A percentile compares a stretch with the other conserved stretches of the same genome.
phyloP scores from a whole-genome alignment of 1,284 basidiomycete species.

The Apiotrichum montevideense region DNA sequence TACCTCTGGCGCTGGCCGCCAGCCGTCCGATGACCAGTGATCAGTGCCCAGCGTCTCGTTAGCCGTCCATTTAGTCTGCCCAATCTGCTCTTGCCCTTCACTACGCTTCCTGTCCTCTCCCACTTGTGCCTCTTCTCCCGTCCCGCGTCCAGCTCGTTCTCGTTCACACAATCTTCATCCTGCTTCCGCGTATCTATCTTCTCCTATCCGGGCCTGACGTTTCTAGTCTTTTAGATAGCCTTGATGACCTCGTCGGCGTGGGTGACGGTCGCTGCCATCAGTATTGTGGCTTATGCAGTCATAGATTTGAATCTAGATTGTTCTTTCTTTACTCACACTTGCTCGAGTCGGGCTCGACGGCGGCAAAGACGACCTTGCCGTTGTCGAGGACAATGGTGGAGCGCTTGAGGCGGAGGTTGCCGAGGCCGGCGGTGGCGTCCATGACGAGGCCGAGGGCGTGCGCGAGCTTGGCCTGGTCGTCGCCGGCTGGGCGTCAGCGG shows the following conservation, averaged over 20 bases:
- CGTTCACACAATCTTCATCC: too few relatives aligned
- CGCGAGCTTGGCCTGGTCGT: constrained; percentile 59
- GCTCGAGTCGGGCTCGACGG: constrained; percentile 57
- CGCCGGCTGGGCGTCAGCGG: constrained; percentile 50
- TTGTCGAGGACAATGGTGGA: constrained; percentile 48
- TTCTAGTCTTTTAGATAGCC: constrained; percentile 38
- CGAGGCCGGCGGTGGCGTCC: constrained; percentile 59
- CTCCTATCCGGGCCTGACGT: too few relatives aligned
- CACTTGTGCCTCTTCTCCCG: too few relatives aligned
- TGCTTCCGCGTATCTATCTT: too few relatives aligned
- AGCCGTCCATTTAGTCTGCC: too few relatives aligned
- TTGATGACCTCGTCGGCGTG: constrained; percentile 57
- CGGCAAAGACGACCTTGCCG: constrained; percentile 54
- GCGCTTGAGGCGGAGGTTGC: constrained; percentile 62
- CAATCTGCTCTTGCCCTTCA: too few relatives aligned
- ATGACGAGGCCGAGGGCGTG: constrained; percentile 59
- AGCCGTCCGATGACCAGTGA: too few relatives aligned
- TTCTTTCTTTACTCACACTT: constrained; percentile 47
- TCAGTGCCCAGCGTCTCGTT: too few relatives aligned
- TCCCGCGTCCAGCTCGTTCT: too few relatives aligned
- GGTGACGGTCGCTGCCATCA: constrained; percentile 52
- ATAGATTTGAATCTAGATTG: too few relatives aligned
- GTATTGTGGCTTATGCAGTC: neutral
- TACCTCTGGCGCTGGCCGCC: too few relatives aligned
- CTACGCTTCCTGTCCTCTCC: too few relatives aligned